These are phyloP conservation scores for Entonaema liquescens DNA, from an alignment of 495 filamentous ascomycete genomes.

Conservation along the genomic window DNA sequence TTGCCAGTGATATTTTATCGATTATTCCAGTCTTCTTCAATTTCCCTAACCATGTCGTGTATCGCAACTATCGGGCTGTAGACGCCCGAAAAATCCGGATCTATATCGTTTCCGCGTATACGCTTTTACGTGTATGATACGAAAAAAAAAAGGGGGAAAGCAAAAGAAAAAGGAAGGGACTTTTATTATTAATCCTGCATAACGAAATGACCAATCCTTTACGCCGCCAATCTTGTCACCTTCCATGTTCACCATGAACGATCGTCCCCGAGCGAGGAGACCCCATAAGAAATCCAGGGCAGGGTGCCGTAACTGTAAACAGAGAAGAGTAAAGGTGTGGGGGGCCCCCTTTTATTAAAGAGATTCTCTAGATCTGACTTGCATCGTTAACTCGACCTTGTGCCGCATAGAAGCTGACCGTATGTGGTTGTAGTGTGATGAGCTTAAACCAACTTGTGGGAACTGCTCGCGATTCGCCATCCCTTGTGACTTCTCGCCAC, in stretches of 20 bases:
- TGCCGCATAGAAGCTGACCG: background rate
- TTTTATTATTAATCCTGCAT: too few relatives aligned
- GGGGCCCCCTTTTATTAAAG: background rate
- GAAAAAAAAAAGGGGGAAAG: background rate
- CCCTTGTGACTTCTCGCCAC: background rate
- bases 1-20: background rate
- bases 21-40: background rate
- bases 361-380: background rate
- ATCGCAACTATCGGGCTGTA: background rate
- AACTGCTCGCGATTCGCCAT: background rate
- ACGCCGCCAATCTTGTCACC: background rate
- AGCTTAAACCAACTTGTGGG: background rate
- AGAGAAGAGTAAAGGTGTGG: background rate
- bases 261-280: background rate
- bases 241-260: background rate
- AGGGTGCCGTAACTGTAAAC: background rate
- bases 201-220: background rate
- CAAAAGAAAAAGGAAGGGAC: too few relatives aligned
- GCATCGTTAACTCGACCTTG: background rate
- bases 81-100: background rate
- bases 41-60: too few relatives aligned
- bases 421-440: background rate
- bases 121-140: background rate
- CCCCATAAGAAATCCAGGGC: background rate
- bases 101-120: slow-evolving; percentile 1